Percentiles rank a stretch among this genome's conserved stretches.
Evolutionary conservation across 176 grass and related monocot genomes (phyloP).

Genomic region (Phyllostachys edulis): DNA sequence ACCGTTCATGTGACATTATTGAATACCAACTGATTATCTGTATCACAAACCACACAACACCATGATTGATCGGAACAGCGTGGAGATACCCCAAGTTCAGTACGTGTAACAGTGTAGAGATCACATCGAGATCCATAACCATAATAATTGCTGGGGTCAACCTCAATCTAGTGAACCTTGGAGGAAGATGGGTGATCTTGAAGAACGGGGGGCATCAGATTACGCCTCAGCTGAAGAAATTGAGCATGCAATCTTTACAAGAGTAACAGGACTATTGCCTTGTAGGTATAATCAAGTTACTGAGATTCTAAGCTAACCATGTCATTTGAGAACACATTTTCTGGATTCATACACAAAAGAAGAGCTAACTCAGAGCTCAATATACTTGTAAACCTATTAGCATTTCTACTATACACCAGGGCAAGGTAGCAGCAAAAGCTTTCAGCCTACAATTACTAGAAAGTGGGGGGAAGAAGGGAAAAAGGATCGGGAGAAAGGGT

Average conservation of each 20-base stretch:
- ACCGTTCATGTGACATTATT: slow-evolving; percentile 40
- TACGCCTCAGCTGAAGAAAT: background rate
- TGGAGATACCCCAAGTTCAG: background rate
- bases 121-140: slow-evolving; percentile 29
- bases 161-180: background rate
- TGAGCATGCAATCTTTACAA: background rate
- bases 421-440: slow-evolving; percentile 48
- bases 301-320: background rate
- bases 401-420: slow-evolving; percentile 59
- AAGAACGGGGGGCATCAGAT: background rate
- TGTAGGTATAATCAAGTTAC: background rate
- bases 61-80: slow-evolving; percentile 36
- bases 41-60: slow-evolving; percentile 12
- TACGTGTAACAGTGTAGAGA: slow-evolving; percentile 25
- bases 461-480: background rate
- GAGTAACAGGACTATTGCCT: background rate
- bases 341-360: slow-evolving; percentile 37
- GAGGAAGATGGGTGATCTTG: background rate
- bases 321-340: slow-evolving; percentile 19
- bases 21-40: slow-evolving; percentile 24
- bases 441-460: slow-evolving; percentile 31
- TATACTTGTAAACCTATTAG: slow-evolving; percentile 55
- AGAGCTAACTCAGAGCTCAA: slow-evolving; percentile 32
- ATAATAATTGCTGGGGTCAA: background rate
- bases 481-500: background rate